Evolutionary conservation across 495 filamentous ascomycete species (phyloP), one percentile per base, ranked within the genome.

Genomic region (Penicillium atrosanguineum): DNA sequence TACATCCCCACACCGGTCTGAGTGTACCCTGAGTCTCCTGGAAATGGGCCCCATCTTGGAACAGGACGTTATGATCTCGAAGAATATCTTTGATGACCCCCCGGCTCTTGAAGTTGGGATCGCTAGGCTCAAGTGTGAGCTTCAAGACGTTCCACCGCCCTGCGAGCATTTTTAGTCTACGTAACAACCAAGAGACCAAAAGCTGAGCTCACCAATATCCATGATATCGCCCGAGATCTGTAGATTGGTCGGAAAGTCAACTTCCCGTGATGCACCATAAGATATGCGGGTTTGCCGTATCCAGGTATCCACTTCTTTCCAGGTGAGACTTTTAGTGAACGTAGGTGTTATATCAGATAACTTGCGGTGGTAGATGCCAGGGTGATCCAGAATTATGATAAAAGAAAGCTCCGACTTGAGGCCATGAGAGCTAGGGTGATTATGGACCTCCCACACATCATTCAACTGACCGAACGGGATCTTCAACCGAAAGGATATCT

Each of bases 281-380:
- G 80, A 74, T 41, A 97, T 81, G 31, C 87, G 77, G 0, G 89
- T 90, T 48, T 87, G 86, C 14, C 94, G 79, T 38, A 77, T 82
- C 91, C 91, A 97, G 8, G 79, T 69, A 56, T 91, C 83, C 20
- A 70, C 70, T 14, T 87, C 83, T 28, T 63, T 75, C 91, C 91
- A 97, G 34, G 26, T 68, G 14, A 47, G 69, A 0, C 64, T 52
- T 8, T 64, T 65, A 14, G 71, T 76, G 47, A 81, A 76, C 0
- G 71, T 72, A 25, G 44, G 54, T 3, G 40, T 56, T 15, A 69
- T 60, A 26, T 83, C 61, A 1, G 68, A 59, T 6, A 78, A 64
- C 53, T 83, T 83, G 52, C 79, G 75, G 59, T 79, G 90, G 58
- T 84, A 85, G 3, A 79, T 55, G 0, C 91, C 87, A 5, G 94